Evolutionary conservation across 371 early-diverging fungal genomes (phyloP).

Genomic region (Dentiscutata heterogama): DNA sequence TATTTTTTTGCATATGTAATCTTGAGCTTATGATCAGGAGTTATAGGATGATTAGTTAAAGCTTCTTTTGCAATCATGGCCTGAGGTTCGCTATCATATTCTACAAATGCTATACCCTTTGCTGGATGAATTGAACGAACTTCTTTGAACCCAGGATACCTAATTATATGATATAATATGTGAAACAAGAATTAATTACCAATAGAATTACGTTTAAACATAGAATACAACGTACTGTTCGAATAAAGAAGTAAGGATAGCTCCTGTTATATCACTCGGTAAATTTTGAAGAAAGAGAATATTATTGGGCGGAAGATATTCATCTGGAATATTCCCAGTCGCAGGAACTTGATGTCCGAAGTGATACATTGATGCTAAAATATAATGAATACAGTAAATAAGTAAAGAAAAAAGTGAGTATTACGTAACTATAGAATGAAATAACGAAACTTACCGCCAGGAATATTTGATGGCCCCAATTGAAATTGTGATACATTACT

Average conservation of each 20-base stretch:
- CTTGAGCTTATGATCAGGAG: conserved; percentile 78
- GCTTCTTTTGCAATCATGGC: conserved; percentile 83
- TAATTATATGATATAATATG: conserved; percentile 20
- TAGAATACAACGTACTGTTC: conserved; percentile 60
- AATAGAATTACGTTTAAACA: background rate
- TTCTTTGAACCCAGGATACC: conserved; percentile 90
- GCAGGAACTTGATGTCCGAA: conserved; percentile 47
- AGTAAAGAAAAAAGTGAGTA: background rate
- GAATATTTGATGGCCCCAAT: conserved; percentile 26
- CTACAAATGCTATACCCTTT: conserved; percentile 93
- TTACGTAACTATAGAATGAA: background rate
- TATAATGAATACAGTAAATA: background rate
- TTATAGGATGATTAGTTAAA: conserved; percentile 80
- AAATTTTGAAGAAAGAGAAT: conserved; percentile 94
- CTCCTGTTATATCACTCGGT: conserved; percentile 77
- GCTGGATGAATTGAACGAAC: conserved; percentile 90
- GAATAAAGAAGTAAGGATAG: conserved; percentile 74
- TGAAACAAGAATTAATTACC: background rate
- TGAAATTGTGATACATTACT: conserved; percentile 42
- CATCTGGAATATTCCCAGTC: conserved; percentile 70
- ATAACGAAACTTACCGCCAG: conserved; percentile 17
- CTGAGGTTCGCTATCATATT: conserved; percentile 85
- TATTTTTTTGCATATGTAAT: conserved; percentile 85
- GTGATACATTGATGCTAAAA: conserved; percentile 33
- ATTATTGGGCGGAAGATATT: conserved; percentile 80